Evolutionary conservation across 768 basidiomycete genomes (phyloP), one percentile per base, ranked within the genome.

Genomic region (Auricularia sp.): DNA sequence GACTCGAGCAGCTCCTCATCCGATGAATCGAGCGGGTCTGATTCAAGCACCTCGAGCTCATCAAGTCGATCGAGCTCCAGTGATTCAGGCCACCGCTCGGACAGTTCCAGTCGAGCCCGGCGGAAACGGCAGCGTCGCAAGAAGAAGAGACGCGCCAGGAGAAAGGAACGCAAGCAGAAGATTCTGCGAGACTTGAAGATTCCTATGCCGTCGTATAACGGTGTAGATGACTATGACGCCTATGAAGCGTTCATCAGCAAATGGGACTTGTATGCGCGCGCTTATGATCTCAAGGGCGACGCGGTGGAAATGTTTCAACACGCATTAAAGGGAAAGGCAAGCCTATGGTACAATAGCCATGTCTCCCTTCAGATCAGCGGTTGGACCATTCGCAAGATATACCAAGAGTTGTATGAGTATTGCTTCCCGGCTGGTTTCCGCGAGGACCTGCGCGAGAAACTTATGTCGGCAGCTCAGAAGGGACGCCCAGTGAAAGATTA

Each of bases 381-480:
- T n/a, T 79, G 77, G 76, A 65, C 34, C 0, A 37, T 78, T 0
- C 37, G 67, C 3, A 35, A 70, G 2, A 78, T 78, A 64, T 77
- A 77, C 61, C 33, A 63, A 3, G 72, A 70, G 33, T 13, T 79
- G 21, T 78, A 76, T 64, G 69, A 78, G 29, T 75, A 75, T 29
- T 77, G 77, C 42, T 79, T 79, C 67, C 77, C 77, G 0, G 61
- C 71, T 0, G 66, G 75, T 58, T 78, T 71, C 54, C 37, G 69
- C 0, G 51, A 70, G 8, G 62, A 75, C 34, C 75, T 75, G 62
- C 37, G 70, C 0, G 65, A 71, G 3, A 73, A 73, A 33, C 67
- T 80, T 0, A 59, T 68, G 0, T 47, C 59, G 0, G 67, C 64
- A 5, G 63, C 58, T 1, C 78, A 80, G 59, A 64, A 69, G 1